Evolutionary conservation across 129 eudicot genomes (phyloP).

Genomic region (Centaurea solstitialis): DNA sequence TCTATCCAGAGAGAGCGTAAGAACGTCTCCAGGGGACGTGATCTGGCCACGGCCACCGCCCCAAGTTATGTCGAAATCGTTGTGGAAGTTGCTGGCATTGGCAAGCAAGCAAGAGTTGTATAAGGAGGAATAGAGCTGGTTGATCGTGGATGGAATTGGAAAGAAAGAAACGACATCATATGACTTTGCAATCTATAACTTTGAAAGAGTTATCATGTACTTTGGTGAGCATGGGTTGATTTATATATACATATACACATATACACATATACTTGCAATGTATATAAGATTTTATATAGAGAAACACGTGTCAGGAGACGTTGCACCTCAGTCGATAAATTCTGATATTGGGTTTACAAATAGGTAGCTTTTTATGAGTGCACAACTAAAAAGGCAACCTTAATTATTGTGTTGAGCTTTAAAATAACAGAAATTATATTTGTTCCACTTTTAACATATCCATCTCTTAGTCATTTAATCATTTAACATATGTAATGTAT

Average conservation of each 20-base stretch:
- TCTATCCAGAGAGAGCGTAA: slow-evolving; percentile 42
- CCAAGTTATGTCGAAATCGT: slow-evolving; percentile 44
- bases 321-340: neutral
- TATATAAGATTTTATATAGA: neutral
- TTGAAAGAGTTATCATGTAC: neutral
- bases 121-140: neutral
- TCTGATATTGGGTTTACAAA: neutral
- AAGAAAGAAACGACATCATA: slow-evolving; percentile 17
- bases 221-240: neutral
- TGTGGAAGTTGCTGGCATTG: slow-evolving; percentile 19
- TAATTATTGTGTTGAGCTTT: neutral
- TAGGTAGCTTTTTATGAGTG: neutral
- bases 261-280: no score
- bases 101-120: slow-evolving; percentile 4
- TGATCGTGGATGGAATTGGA: neutral
- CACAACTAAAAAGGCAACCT: neutral
- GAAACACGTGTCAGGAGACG: neutral
- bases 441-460: no score
- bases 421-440: no score
- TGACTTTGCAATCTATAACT: neutral
- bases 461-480: no score
- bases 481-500: no score
- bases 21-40: slow-evolving; percentile 27
- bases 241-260: neutral
- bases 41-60: slow-evolving; percentile 50